phyloP scores from a whole-genome alignment of 768 basidiomycete genomes.

The Ramaria rubella region DNA sequence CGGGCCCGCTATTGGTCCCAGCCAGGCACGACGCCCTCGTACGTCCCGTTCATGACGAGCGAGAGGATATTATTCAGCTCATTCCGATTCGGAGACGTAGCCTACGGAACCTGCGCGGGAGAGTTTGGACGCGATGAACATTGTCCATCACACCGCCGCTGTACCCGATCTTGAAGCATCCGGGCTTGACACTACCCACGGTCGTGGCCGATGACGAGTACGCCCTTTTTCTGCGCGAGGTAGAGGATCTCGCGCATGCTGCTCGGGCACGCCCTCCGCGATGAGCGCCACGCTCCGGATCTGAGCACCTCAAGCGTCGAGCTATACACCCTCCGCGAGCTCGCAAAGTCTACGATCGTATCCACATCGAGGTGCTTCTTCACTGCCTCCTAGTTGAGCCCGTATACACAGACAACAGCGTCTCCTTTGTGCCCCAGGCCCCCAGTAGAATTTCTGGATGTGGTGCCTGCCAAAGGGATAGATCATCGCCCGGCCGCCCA shows the following conservation, averaged over 20 bases:
- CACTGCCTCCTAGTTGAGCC: slow-evolving; percentile 81
- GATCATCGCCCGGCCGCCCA: slow-evolving; percentile 94
- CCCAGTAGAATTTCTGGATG: slow-evolving; percentile 99
- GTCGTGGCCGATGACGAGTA: slow-evolving; percentile 96
- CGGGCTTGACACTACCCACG: slow-evolving; percentile 99
- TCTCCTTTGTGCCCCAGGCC: slow-evolving; percentile 99
- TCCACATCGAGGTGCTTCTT: slow-evolving; percentile 95
- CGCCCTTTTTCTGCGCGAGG: slow-evolving; percentile 75
- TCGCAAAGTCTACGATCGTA: slow-evolving; percentile 97
- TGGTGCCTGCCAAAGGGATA: slow-evolving; percentile 99
- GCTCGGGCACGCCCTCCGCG: slow-evolving; percentile 97
- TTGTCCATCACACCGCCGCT: slow-evolving; percentile 99
- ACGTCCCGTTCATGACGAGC: slow-evolving; percentile 92
- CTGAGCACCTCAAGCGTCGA: slow-evolving; percentile 89
- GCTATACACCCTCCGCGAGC: slow-evolving; percentile 87
- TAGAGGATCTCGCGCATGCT: slow-evolving; percentile 97
- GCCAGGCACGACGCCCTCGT: slow-evolving; percentile 99
- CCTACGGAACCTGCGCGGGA: slow-evolving; percentile 97
- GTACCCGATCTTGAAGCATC: slow-evolving; percentile 99
- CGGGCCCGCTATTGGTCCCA: slow-evolving; percentile 99
- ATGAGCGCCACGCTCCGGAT: slow-evolving; percentile 80
- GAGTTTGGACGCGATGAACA: slow-evolving; percentile 96
- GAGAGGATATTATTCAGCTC: slow-evolving; percentile 99
- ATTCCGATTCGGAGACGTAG: slow-evolving; percentile 99
- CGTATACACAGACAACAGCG: slow-evolving; percentile 95